phyloP scores from a whole-genome alignment of 805 yeast species.

The Candida awuae region DNA sequence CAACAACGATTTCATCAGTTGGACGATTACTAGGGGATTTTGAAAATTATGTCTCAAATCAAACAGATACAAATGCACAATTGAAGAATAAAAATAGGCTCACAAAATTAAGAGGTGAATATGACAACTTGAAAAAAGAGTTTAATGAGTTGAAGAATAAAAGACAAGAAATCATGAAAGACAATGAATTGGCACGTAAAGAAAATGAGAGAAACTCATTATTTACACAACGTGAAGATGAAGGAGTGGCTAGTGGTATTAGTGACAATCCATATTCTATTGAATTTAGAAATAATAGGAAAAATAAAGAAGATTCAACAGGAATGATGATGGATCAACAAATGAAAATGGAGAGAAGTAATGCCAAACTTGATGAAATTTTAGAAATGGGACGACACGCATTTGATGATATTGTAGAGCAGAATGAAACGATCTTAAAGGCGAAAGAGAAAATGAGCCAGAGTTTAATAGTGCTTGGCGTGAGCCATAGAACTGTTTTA shows the following conservation, averaged over 20 bases:
- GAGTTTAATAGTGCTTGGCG: constrained; percentile 73
- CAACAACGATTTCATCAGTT: constrained; percentile 73
- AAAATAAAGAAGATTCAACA: constrained; percentile 25
- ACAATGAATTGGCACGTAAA: constrained; percentile 37
- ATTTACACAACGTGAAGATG: constrained; percentile 23
- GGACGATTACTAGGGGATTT: constrained; percentile 57
- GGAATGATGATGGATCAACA: constrained; percentile 66
- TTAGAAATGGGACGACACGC: constrained; percentile 84
- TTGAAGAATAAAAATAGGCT: constrained; percentile 57
- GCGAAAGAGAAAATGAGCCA: constrained; percentile 59
- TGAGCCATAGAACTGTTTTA: constrained; percentile 76
- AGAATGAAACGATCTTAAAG: constrained; percentile 59
- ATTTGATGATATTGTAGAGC: constrained; percentile 78
- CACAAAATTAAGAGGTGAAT: constrained; percentile 43
- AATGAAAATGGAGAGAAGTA: constrained; percentile 51
- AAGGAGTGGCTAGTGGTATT: constrained; percentile 15
- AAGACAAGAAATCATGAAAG: constrained; percentile 46
- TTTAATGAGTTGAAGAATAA: constrained; percentile 47
- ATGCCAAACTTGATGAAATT: constrained; percentile 80
- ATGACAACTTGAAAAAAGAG: constrained; percentile 38
- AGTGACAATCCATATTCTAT: constrained; percentile 45
- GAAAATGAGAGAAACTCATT: constrained; percentile 20
- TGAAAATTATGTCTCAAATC: constrained; percentile 38
- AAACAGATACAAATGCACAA: constrained; percentile 47
- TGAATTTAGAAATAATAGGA: constrained; percentile 10